Conservation (phyloP, 352 stramenopile genomes). For the Thraustotheca clavata region DNA sequence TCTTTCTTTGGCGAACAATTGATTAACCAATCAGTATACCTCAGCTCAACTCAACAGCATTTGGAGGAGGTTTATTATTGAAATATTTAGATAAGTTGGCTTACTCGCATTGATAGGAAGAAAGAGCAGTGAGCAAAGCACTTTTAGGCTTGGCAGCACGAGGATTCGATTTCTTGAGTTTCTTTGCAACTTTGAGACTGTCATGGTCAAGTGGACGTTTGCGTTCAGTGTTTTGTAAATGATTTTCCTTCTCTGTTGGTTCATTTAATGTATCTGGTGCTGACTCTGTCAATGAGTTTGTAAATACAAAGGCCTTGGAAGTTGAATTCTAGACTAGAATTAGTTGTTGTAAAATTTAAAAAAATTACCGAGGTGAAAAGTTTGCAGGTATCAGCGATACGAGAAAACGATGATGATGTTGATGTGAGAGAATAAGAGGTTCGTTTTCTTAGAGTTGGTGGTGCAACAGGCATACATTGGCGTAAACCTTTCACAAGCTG, state of each 20-base stretch:
- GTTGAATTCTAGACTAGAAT: conserved; percentile 13
- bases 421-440: conserved; percentile 31
- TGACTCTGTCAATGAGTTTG: conserved; percentile 27
- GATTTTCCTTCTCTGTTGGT: conserved; percentile 39
- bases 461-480: not conserved
- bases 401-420: conserved; percentile 54
- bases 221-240: not conserved
- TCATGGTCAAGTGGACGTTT: not conserved
- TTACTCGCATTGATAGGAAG: conserved; percentile 46
- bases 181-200: conserved; percentile 31
- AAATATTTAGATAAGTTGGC: too few relatives aligned
- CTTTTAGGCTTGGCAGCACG: conserved; percentile 32
- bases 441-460: conserved; percentile 18
- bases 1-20: too few relatives aligned
- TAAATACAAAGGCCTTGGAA: conserved; percentile 76
- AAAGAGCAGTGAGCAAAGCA: conserved; percentile 57
- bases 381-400: conserved; percentile 58
- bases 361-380: conserved; percentile 40
- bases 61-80: too few relatives aligned
- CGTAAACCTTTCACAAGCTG: not conserved
- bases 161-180: conserved; percentile 23
- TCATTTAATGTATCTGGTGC: conserved; percentile 14
- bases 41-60: too few relatives aligned
- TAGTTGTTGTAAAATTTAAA: not conserved
- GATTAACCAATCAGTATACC: too few relatives aligned